These are phyloP conservation scores for Porpolomopsis calyptriformis DNA, from an alignment of 768 basidiomycete genomes.

Conservation along the genomic window DNA sequence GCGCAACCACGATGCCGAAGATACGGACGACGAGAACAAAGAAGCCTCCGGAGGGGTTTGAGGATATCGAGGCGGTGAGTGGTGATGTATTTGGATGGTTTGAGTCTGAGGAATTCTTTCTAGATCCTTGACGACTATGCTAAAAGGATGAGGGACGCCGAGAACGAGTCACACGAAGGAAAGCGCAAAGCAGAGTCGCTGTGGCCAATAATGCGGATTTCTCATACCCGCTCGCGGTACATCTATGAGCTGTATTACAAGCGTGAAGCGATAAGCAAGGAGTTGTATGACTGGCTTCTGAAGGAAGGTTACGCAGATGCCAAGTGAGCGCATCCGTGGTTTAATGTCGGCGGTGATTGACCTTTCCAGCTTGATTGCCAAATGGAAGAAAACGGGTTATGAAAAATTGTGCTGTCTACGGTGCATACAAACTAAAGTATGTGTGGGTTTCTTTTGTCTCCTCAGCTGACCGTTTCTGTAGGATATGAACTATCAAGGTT, in stretches of 20 bases:
- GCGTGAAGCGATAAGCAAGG: constrained; percentile 85
- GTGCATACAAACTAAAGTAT: constrained; percentile 88
- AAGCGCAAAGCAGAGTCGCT: constrained; percentile 88
- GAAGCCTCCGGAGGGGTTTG: constrained; percentile 89
- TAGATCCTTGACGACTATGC: constrained; percentile 97
- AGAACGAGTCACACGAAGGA: constrained; percentile 97
- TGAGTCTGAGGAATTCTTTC: constrained; percentile 6
- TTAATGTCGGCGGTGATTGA: not conserved
- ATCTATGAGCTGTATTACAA: constrained; percentile 99
- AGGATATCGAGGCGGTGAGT: constrained; percentile 78
- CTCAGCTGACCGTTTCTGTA: constrained; percentile 20
- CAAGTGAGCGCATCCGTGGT: constrained; percentile 49
- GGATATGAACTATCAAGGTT: constrained; percentile 99
- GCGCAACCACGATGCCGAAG: constrained; percentile 64
- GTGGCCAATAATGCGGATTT: constrained; percentile 98
- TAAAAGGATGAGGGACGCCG: constrained; percentile 98
- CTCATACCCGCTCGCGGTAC: constrained; percentile 91
- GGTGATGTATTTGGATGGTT: not conserved
- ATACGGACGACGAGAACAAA: constrained; percentile 90
- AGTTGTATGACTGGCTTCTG: constrained; percentile 94
- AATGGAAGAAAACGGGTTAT: constrained; percentile 99
- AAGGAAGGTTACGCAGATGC: constrained; percentile 96
- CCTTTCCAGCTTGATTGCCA: constrained; percentile 73
- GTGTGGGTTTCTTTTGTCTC: constrained; percentile 9
- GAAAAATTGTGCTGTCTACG: constrained; percentile 96